Percentiles rank a stretch among this genome's conserved stretches.
phyloP scores from a whole-genome alignment of 805 yeast genomes.

The Lipomyces kockii region DNA sequence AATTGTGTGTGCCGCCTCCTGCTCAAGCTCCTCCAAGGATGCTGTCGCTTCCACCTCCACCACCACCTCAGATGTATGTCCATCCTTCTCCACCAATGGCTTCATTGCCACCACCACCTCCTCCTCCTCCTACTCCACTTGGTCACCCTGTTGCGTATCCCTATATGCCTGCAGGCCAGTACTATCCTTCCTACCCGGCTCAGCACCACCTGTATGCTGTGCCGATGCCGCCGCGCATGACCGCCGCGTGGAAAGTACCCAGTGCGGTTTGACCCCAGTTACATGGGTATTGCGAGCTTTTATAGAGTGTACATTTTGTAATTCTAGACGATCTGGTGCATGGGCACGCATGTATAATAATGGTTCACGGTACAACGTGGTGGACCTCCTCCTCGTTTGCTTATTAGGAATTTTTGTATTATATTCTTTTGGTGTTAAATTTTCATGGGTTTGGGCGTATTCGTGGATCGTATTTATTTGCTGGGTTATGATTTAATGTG shows the following conservation, averaged over 20 bases:
- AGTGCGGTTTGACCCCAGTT: constrained; percentile 1
- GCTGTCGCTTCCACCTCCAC: background rate
- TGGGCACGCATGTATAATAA: too few relatives aligned
- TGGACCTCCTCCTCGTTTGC: background rate
- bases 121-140: background rate
- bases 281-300: background rate
- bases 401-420: background rate
- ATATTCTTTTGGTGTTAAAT: background rate
- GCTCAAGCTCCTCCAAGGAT: background rate
- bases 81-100: background rate
- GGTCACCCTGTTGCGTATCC: background rate
- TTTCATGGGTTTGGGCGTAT: background rate
- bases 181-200: background rate
- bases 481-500: too few relatives aligned
- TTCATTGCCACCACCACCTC: background rate
- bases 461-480: background rate
- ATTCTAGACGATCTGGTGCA: background rate
- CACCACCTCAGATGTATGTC: background rate
- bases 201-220: background rate
- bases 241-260: constrained; percentile 7
- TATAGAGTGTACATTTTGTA: background rate
- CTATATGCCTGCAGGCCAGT: background rate
- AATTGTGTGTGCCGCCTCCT: background rate
- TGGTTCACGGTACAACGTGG: too few relatives aligned
- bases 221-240: constrained; percentile 6